phyloP scores from a whole-genome alignment of 2,329 filamentous ascomycete species.

The Colletotrichum kahawae region DNA sequence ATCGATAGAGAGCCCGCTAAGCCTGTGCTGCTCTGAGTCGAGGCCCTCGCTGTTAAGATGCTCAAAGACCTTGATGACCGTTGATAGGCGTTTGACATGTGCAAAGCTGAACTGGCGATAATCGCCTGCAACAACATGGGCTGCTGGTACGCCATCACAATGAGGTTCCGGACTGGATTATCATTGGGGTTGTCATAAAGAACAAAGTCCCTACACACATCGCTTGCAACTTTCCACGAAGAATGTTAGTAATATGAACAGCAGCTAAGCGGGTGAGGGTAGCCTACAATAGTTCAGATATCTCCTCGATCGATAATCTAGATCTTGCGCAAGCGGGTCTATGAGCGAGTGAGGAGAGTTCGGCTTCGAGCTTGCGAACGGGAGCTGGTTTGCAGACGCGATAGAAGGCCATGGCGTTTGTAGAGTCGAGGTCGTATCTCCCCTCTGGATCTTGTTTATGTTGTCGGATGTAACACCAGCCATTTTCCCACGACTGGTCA shows the following conservation, averaged over 20 bases:
- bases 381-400: neutral
- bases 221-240: neutral
- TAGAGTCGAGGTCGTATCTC: neutral
- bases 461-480: neutral
- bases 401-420: neutral
- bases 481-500: neutral
- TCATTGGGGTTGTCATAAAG: neutral
- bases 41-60: neutral
- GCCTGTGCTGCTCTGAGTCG: neutral
- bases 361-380: neutral
- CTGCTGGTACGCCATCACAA: neutral
- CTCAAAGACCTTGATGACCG: neutral
- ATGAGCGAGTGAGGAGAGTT: neutral
- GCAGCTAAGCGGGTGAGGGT: neutral
- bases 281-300: neutral
- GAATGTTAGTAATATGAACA: neutral
- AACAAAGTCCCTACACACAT: neutral
- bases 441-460: neutral
- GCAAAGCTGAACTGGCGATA: neutral
- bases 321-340: neutral
- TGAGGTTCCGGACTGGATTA: neutral
- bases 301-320: neutral
- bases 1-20: neutral
- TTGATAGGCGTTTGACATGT: neutral
- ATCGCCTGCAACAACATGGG: neutral